Evolutionary conservation across 352 stramenopile species (phyloP).

Genomic region (Pelagophyceae sp.): DNA sequence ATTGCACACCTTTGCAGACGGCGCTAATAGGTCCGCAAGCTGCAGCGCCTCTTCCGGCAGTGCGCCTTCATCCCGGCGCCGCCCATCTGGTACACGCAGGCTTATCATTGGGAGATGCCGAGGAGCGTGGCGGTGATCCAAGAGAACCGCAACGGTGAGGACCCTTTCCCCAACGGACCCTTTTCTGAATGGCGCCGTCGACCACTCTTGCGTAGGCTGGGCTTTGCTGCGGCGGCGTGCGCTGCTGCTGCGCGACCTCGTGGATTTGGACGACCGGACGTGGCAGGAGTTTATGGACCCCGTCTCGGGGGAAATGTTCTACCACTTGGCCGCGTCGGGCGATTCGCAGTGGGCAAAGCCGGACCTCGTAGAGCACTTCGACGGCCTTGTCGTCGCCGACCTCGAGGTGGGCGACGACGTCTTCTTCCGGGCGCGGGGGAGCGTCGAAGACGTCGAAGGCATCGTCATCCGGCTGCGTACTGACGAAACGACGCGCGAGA

Average conservation of each 20-base stretch:
- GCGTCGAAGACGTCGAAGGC: background rate
- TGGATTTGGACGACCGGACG: conserved; percentile 22
- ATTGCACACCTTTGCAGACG: too few relatives aligned
- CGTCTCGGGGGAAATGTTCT: conserved; percentile 25
- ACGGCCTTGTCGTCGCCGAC: background rate
- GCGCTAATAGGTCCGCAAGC: conserved; percentile 14
- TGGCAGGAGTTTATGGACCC: conserved; percentile 32
- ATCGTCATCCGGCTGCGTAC: conserved; percentile 20
- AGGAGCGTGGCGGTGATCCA: conserved; percentile 7
- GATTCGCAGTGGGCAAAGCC: conserved; percentile 24
- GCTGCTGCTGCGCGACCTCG: conserved; percentile 22
- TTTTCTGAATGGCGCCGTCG: too few relatives aligned
- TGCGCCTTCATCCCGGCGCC: conserved; percentile 2
- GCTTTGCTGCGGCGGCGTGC: conserved; percentile 24
- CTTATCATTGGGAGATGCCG: conserved; percentile 26
- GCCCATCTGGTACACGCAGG: conserved; percentile 14
- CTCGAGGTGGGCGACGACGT: conserved; percentile 23
- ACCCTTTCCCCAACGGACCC: too few relatives aligned
- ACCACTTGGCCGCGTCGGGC: conserved; percentile 22
- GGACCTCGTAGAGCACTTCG: background rate
- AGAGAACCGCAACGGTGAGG: conserved; percentile 10
- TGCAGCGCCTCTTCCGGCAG: conserved; percentile 25
- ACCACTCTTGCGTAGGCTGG: too few relatives aligned
- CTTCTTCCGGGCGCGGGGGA: conserved; percentile 21
- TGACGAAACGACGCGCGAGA: conserved; percentile 27